Conservation (phyloP, 495 filamentous ascomycete species). For the Pseudomonodictys pantanalensis region DNA sequence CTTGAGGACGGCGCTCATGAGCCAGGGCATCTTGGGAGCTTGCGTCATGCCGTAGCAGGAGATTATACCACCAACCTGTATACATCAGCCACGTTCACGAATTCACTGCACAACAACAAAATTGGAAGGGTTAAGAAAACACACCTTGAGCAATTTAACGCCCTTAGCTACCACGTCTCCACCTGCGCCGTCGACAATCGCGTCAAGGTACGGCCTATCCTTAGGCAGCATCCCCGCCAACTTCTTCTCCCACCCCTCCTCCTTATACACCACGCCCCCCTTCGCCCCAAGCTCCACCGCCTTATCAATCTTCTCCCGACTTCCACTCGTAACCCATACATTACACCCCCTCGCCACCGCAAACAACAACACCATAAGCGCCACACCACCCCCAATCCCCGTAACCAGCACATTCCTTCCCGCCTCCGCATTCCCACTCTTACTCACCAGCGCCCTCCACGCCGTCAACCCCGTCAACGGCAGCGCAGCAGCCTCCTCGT, state of each 20-base stretch:
- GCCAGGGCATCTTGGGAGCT: slow-evolving; percentile 41
- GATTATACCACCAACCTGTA: slow-evolving; percentile 42
- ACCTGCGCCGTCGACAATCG: slow-evolving; percentile 46
- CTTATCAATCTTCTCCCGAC: slow-evolving; percentile 43
- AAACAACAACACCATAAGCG: slow-evolving; percentile 44
- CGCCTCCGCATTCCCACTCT: slow-evolving; percentile 40
- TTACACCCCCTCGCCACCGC: slow-evolving; percentile 39
- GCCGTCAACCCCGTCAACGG: slow-evolving; percentile 82
- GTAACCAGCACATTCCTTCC: slow-evolving; percentile 44
- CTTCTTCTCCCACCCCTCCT: slow-evolving; percentile 46
- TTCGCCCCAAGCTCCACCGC: slow-evolving; percentile 42
- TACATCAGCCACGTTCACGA: background rate
- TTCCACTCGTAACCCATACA: slow-evolving; percentile 44
- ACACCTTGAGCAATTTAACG: slow-evolving; percentile 40
- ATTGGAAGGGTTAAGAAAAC: background rate
- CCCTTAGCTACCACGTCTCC: slow-evolving; percentile 42
- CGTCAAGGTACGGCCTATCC: slow-evolving; percentile 39
- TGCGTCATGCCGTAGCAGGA: slow-evolving; percentile 45
- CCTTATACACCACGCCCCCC: slow-evolving; percentile 45
- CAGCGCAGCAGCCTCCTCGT: slow-evolving; percentile 73
- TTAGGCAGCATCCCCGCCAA: slow-evolving; percentile 36
- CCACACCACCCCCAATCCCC: slow-evolving; percentile 47
- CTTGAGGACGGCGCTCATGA: slow-evolving; percentile 43
- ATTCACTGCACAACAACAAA: background rate
- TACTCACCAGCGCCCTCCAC: slow-evolving; percentile 78